phyloP scores from a whole-genome alignment of 1,284 basidiomycete genomes.

The Entoloma clypeatum region DNA sequence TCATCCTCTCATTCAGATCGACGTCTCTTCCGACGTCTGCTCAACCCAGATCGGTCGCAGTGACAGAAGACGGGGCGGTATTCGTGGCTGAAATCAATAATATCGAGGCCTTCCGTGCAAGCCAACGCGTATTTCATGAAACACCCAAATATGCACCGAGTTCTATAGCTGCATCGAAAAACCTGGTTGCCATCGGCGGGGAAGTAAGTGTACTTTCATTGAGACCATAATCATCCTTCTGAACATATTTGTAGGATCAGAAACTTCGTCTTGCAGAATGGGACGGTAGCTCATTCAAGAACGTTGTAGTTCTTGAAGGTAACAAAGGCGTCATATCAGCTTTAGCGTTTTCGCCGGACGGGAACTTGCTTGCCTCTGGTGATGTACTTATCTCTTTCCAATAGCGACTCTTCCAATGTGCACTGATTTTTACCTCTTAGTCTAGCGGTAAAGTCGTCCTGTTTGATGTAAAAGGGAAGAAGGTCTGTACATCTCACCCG shows the following conservation, averaged over 20 bases:
- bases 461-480: constrained; percentile 66
- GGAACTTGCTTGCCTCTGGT: constrained; percentile 71
- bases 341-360: constrained; percentile 81
- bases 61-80: constrained; percentile 58
- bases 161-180: constrained; percentile 50
- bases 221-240: background rate
- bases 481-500: constrained; percentile 34
- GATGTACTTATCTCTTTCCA: constrained; percentile 54
- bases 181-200: constrained; percentile 67
- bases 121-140: constrained; percentile 61
- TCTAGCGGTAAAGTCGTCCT: constrained; percentile 78
- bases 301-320: constrained; percentile 58
- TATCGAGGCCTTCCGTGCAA: constrained; percentile 67
- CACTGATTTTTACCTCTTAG: constrained; percentile 33
- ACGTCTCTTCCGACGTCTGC: constrained; percentile 46
- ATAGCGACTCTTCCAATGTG: background rate
- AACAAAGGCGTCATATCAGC: constrained; percentile 73
- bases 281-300: constrained; percentile 59
- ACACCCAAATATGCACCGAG: constrained; percentile 53
- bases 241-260: constrained; percentile 47
- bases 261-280: constrained; percentile 73
- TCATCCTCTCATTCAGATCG: constrained; percentile 32
- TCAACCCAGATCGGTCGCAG: constrained; percentile 75
- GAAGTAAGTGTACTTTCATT: constrained; percentile 46
- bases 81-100: constrained; percentile 68